Percentiles rank a stretch among this genome's conserved stretches.
phyloP scores from a whole-genome alignment of 2,329 filamentous ascomycete species.

The Aspergillus flavus region DNA sequence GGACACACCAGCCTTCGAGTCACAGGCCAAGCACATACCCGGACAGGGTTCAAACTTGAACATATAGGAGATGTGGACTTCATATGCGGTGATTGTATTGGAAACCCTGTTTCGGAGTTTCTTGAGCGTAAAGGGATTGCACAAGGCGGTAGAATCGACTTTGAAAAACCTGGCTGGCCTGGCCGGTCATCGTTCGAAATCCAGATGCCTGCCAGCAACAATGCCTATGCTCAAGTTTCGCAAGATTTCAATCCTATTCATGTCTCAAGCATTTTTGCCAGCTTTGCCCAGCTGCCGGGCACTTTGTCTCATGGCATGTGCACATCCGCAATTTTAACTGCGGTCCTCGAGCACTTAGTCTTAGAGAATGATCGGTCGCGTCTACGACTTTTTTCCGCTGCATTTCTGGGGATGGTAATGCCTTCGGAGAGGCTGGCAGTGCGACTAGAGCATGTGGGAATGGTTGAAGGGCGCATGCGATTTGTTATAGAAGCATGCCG shows the following conservation, averaged over 20 bases:
- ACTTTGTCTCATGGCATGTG: slow-evolving; percentile 99
- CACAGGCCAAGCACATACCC: slow-evolving; percentile 11
- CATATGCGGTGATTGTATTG: slow-evolving; percentile 10
- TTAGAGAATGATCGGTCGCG: slow-evolving; percentile 85
- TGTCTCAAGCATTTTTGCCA: slow-evolving; percentile 92
- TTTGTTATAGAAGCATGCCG: slow-evolving; percentile 95
- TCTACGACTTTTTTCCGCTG: slow-evolving; percentile 91
- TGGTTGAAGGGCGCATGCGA: slow-evolving; percentile 96
- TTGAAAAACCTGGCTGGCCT: slow-evolving; percentile 14
- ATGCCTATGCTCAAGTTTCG: slow-evolving; percentile 91
- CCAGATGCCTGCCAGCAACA: slow-evolving; percentile 88
- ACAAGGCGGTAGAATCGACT: neutral
- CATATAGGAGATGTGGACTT: slow-evolving; percentile 15
- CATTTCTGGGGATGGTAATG: slow-evolving; percentile 91
- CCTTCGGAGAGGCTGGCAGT: slow-evolving; percentile 91
- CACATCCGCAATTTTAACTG: slow-evolving; percentile 91
- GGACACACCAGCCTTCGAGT: slow-evolving; percentile 9
- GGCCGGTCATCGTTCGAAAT: slow-evolving; percentile 60
- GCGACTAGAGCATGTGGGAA: slow-evolving; percentile 88
- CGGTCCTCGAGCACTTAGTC: slow-evolving; percentile 91
- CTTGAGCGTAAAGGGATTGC: slow-evolving; percentile 17
- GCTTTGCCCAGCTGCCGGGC: slow-evolving; percentile 86
- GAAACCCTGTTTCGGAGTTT: slow-evolving; percentile 22
- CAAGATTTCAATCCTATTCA: slow-evolving; percentile 98
- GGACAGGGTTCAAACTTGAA: neutral